Base-by-base conservation (phyloP, 495 filamentous ascomycete genomes). In the Penicillium nucicola region DNA sequence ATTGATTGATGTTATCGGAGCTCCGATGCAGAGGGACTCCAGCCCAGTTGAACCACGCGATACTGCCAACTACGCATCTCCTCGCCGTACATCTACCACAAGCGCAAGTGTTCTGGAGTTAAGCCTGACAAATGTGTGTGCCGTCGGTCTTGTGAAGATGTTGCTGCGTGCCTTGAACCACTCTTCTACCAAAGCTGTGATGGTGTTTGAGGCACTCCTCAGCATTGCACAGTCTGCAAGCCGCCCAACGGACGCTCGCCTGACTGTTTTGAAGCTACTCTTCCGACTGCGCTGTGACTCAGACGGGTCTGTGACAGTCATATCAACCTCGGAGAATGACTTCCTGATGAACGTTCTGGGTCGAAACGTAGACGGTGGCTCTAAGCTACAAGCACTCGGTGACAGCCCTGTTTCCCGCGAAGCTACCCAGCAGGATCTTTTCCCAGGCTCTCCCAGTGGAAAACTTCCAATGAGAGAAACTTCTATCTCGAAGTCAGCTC, bases 211-310 rank as follows among this genome's bases (percentile, higher is more conserved):
- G 37, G 58, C 70, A 5, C 56, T 75, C 30, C 34, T 74, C 22
- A 57, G 58, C 7, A 70, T 77, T 18, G 70, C 69, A 44, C 62
- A 72, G 45, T 71, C 71, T 19, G 43, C 60, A 7, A 65, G 69
- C 28, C 65, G 73, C 13, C 63, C 72, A 33, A 72, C 78, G 8
- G 86, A 89, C 66, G 83, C 89, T 38, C 86, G 90, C 10, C 70
- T 97, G 19, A 86, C 84, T 9, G 86, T 86, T 4, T 81, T 96
- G 72, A 95, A 90, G 58, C 69, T 96, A 37, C 74, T 97, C 6
- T 91, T 93, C 60, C 83, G 92, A 17, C 70, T 97, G 15, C 80
- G 92, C 42, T 88, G 89, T 22, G 88, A 96, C 62, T 87, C 83
- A 25, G 80, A 84, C 13, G 78, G 89, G 39, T 79, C 81, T 30